Evolutionary conservation across 116 monocot genomes (phyloP), one percentile per base, ranked within the genome.

Genomic region (Dioscorea cayenensis): DNA sequence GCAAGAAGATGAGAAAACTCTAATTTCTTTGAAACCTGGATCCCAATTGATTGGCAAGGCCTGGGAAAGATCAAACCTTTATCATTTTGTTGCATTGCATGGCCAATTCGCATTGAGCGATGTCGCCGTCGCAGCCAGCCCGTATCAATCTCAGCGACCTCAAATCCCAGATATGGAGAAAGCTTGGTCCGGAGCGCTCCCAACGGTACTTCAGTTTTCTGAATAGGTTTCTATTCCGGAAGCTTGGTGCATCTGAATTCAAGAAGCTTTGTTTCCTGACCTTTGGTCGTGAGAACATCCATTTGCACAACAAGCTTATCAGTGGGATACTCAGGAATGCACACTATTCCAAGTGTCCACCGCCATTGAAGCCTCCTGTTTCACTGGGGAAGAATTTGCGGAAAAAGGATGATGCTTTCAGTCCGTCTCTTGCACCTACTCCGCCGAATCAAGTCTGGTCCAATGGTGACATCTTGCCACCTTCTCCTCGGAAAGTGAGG

Each of bases 261-360:
- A 73, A 87, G 66, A 92, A 81, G 81, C 58, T 79, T 22, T 87
- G 87, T 69, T 18, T 85, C 27, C 66, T 49, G 38, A 81, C 77
- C 3, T 77, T 95, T 50, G 91, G 95, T 11, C 77, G 65, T 3
- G 91, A 95, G 71, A 95, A 91, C 60, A 55, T 95, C 49, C 75
- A 68, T 8, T 70, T 95, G 70, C 95, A 95, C 81, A 95, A 97
- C 75, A 84, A 84, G 52, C 83, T 97, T 28, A 79, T 97, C 22
- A 67, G 71, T 12, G 77, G 86, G 0, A 77, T 99, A 27, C 68
- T 99, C 51, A 81, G 69, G 76, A 99, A 99, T 82, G 97, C 90
- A 3, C 82, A 27, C 55, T 77, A 70, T n/a, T 78, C 84, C 5
- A 88, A 84, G 68, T 49, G 49, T 7, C 86, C 82, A 20, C 88